Evolutionary conservation across 441 rosid genomes (phyloP).

Genomic region (Syzygium syzygioides): DNA sequence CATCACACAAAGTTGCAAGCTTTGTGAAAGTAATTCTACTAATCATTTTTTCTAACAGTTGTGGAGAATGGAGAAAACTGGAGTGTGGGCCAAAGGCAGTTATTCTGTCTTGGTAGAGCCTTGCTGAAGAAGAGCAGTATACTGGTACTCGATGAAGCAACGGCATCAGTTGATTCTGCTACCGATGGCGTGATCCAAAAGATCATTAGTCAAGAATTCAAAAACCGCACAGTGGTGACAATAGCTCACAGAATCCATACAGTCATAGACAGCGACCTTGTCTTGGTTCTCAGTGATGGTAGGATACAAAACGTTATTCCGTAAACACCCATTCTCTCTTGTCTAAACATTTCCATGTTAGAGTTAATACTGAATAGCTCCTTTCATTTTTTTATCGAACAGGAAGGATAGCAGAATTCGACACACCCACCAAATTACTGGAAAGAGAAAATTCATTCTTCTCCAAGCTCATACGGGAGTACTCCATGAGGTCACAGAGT

Average conservation of each 20-base stretch:
- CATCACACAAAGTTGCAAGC: neutral
- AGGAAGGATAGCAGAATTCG: constrained; percentile 92
- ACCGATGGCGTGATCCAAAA: constrained; percentile 84
- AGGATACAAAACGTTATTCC: constrained; percentile 10
- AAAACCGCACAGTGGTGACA: constrained; percentile 76
- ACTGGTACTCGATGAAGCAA: constrained; percentile 90
- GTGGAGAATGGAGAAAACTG: constrained; percentile 92
- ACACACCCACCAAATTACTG: constrained; percentile 65
- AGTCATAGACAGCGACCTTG: constrained; percentile 79
- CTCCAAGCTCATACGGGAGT: constrained; percentile 86
- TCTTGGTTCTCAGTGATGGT: constrained; percentile 93
- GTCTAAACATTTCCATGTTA: neutral
- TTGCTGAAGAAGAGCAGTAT: constrained; percentile 79
- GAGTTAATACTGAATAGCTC: neutral
- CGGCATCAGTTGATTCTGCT: constrained; percentile 90
- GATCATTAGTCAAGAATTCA: constrained; percentile 72
- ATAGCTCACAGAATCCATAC: constrained; percentile 96
- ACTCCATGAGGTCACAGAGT: constrained; percentile 66
- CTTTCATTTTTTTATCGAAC: constrained; percentile 10
- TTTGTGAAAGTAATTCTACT: neutral
- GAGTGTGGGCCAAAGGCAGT: constrained; percentile 91
- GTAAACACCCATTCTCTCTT: neutral
- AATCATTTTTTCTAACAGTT: constrained; percentile 32
- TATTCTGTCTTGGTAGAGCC: constrained; percentile 83
- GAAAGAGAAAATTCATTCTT: constrained; percentile 79